These are phyloP conservation scores for Lentinula boryana DNA, from an alignment of 768 basidiomycete genomes.

Conservation along the genomic window DNA sequence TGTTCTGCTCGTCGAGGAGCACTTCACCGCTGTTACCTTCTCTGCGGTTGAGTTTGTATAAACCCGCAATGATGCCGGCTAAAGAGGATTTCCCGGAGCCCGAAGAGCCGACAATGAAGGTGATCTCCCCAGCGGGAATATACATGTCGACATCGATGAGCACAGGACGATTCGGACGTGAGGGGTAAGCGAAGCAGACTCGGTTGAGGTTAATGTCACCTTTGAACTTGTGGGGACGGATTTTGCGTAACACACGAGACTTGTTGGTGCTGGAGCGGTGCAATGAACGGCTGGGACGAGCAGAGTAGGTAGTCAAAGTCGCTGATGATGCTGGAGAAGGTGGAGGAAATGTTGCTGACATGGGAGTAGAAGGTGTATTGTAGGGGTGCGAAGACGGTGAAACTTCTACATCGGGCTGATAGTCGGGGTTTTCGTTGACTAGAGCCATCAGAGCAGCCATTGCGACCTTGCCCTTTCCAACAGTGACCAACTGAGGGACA, in stretches of 20 bases:
- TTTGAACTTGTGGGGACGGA: conserved; percentile 53
- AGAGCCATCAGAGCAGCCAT: conserved; percentile 65
- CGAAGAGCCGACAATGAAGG: conserved; percentile 75
- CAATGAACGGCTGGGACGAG: conserved; percentile 9
- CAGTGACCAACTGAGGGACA: conserved; percentile 71
- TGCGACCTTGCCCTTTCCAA: conserved; percentile 80
- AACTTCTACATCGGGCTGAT: conserved; percentile 3
- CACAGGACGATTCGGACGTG: conserved; percentile 56
- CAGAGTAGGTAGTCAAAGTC: conserved; percentile 5
- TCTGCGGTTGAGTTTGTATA: conserved; percentile 52
- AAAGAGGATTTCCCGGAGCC: conserved; percentile 77
- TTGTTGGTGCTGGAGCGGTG: conserved; percentile 6
- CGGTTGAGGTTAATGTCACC: conserved; percentile 65
- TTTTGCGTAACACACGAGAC: conserved; percentile 43
- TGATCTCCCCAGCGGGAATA: conserved; percentile 66
- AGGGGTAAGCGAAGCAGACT: conserved; percentile 69
- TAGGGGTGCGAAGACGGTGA: not conserved
- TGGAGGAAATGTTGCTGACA: conserved; percentile 47
- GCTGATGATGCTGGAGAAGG: conserved; percentile 17
- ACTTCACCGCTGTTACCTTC: conserved; percentile 46
- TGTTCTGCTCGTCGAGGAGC: conserved; percentile 74
- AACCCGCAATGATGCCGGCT: conserved; percentile 56
- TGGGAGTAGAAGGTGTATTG: conserved; percentile 25
- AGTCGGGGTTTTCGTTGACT: conserved; percentile 32
- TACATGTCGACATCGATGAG: conserved; percentile 58